These are phyloP conservation scores for Macadamia integrifolia DNA, from an alignment of 164 flowering plant genomes.

Conservation along the genomic window DNA sequence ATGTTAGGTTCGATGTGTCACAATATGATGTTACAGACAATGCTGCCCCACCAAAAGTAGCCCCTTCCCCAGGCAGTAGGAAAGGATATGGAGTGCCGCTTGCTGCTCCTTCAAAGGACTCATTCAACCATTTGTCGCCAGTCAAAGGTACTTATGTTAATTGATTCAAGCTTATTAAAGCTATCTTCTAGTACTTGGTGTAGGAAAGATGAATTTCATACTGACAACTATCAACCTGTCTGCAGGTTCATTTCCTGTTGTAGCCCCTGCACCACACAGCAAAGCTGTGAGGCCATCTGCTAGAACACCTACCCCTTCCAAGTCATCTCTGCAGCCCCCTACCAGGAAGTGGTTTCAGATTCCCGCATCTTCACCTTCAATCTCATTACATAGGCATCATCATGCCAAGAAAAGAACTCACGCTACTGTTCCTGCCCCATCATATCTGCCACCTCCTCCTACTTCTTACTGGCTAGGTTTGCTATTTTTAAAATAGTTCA, in stretches of 20 bases:
- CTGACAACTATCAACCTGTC: neutral
- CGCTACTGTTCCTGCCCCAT: conserved; percentile 30
- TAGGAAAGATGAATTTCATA: conserved; percentile 1
- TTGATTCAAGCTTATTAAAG: neutral
- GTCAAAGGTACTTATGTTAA: conserved; percentile 21
- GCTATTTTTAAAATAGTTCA: conserved; percentile 1
- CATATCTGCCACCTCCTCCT: conserved; percentile 30
- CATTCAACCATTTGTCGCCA: conserved; percentile 21
- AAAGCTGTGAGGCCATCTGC: conserved; percentile 12
- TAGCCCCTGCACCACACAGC: conserved; percentile 27
- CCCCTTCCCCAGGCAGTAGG: conserved; percentile 25
- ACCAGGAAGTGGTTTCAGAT: conserved; percentile 13
- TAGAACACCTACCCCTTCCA: conserved; percentile 29
- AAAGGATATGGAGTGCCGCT: conserved; percentile 24
- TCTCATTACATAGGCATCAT: conserved; percentile 25
- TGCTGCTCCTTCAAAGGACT: conserved; percentile 33
- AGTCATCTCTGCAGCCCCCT: conserved; percentile 20
- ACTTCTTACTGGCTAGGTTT: conserved; percentile 37
- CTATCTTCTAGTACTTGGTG: neutral
- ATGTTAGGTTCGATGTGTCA: conserved; percentile 10
- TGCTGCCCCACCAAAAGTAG: conserved; percentile 24
- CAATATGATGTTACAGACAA: conserved; percentile 22
- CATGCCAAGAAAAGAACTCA: conserved; percentile 26
- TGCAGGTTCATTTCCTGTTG: conserved; percentile 24
- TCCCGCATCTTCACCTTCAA: conserved; percentile 35